Percentiles rank a stretch among this genome's conserved stretches.
phyloP scores from a whole-genome alignment of 352 stramenopile genomes.

The Thalassiosira hispida region DNA sequence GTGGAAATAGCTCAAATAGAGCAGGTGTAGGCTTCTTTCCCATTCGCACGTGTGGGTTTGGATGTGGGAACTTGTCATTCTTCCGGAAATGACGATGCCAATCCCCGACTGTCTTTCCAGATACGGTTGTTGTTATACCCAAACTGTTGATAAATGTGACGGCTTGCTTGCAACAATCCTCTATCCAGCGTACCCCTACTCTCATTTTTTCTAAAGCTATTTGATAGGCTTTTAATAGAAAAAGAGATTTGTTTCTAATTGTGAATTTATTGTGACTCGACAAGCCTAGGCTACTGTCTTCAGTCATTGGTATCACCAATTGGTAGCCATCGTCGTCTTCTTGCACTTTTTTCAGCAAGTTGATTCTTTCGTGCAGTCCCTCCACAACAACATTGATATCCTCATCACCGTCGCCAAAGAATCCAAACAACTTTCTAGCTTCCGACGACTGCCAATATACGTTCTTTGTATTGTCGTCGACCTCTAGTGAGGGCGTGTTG shows the following conservation, averaged over 20 bases:
- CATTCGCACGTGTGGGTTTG: constrained; percentile 11
- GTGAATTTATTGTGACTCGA: not conserved
- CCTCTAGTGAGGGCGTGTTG: no score
- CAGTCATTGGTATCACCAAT: not conserved
- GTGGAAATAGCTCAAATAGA: constrained; percentile 18
- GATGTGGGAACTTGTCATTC: constrained; percentile 11
- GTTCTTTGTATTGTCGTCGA: not conserved
- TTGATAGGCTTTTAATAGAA: constrained; percentile 1
- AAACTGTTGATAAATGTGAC: not conserved
- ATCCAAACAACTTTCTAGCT: constrained; percentile 14
- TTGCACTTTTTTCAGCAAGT: not conserved
- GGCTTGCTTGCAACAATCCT: constrained; percentile 2
- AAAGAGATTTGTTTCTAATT: constrained; percentile 23
- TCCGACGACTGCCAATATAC: constrained; percentile 13
- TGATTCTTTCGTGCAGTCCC: constrained; percentile 1
- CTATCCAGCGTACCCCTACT: not conserved
- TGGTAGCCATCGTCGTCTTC: not conserved
- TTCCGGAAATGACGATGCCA: constrained; percentile 16
- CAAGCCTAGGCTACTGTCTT: not conserved
- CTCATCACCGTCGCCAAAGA: not conserved
- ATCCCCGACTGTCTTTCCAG: not conserved
- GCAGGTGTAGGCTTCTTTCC: not conserved
- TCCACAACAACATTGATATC: constrained; percentile 7
- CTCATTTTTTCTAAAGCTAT: constrained; percentile 13
- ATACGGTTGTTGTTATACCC: constrained; percentile 10